Evolutionary conservation across 2,329 filamentous ascomycete genomes (phyloP), one percentile per base, ranked within the genome.

Genomic region (Aspergillus novofumigatus): DNA sequence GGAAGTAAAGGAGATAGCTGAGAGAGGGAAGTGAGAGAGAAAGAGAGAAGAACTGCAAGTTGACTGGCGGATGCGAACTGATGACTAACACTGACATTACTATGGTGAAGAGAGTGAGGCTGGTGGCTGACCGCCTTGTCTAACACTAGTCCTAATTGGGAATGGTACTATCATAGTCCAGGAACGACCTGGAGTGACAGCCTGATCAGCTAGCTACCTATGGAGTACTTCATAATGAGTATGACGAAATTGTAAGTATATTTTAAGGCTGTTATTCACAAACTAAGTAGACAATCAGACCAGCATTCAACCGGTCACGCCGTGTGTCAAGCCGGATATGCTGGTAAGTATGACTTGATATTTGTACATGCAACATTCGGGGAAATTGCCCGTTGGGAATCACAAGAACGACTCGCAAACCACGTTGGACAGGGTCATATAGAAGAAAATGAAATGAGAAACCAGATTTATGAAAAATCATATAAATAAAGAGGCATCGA

Each of bases 351-450:
- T 58, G 49, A 53, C 51, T 52, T 61, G 49, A 52, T 65, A 62
- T 62, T 65, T 63, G 55, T 65, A 65, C 63, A 65, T 14, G 26
- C 44, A 52, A 59, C 59, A 53, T 56, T 23, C 49, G 45, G 56
- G 62, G 62, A 52, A 64, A 64, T 64, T 62, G 62, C 59, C 60
- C 57, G 48, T 56, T 53, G 47, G 50, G 50, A 59, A 58, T 59
- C 57, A 63, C 41, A 60, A 50, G 41, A 44, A 51, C 41, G 53
- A 41, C 55, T 25, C 49, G 55, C 51, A 57, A 55, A 54, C 45
- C 49, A 48, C 23, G 51, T 41, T 47, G 35, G 55, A 32, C 28
- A 52, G 29, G 47, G 32, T 23, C 28, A 48, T 48, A 44, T 26
- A 50, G 49, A 28, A 54, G 51, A 44, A 53, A 53, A 55, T 21